These are phyloP conservation scores for Penicillium parvum DNA, from an alignment of 495 filamentous ascomycete genomes.

Conservation along the genomic window DNA sequence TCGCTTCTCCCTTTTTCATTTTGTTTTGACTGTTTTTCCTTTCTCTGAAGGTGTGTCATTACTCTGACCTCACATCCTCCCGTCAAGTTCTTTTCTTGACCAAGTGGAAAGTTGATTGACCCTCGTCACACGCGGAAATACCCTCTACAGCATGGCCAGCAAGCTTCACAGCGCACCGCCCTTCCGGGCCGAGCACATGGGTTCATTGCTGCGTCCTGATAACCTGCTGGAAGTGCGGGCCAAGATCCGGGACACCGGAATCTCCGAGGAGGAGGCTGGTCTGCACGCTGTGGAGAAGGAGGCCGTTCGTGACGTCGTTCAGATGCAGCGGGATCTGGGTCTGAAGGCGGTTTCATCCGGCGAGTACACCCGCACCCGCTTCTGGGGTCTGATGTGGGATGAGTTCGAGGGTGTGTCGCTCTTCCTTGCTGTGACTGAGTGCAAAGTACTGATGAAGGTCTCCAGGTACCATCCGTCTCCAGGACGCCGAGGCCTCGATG, in stretches of 20 bases:
- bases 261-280: constrained; percentile 34
- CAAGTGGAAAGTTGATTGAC: not conserved
- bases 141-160: constrained; percentile 13
- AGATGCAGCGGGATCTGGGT: constrained; percentile 57
- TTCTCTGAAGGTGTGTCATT: not conserved
- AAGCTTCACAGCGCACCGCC: constrained; percentile 43
- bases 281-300: constrained; percentile 50
- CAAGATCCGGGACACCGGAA: constrained; percentile 43
- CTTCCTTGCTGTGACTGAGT: constrained; percentile 1
- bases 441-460: not conserved
- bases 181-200: constrained; percentile 70
- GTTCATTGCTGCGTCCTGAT: constrained; percentile 63
- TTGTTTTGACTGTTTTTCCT: not conserved
- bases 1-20: constrained; percentile 2
- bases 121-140: not conserved
- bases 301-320: constrained; percentile 56
- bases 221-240: constrained; percentile 54
- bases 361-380: constrained; percentile 55
- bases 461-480: constrained; percentile 34
- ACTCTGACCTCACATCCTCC: not conserved
- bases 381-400: constrained; percentile 61
- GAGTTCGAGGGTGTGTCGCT: constrained; percentile 55
- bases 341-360: constrained; percentile 62
- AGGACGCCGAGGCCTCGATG: constrained; percentile 49
- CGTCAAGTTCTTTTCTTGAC: not conserved